Base-by-base conservation (phyloP, 2,329 filamentous ascomycete genomes). In the Atkinsonella texensis region DNA sequence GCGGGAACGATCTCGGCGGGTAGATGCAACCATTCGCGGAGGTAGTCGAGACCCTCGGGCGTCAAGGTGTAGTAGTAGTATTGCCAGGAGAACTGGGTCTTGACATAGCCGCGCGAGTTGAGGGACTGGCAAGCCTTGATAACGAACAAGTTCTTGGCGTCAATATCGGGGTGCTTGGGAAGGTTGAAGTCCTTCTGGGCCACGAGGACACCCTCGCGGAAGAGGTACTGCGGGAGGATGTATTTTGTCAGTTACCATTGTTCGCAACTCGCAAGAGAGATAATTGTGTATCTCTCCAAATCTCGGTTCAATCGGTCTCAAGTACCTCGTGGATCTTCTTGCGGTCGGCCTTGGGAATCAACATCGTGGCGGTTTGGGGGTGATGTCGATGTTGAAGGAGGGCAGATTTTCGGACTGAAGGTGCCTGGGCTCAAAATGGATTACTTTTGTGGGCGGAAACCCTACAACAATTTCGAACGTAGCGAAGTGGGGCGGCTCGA, bases 21-120 rank as follows among this genome's bases (percentile, higher is more conserved):
- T 67, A 98, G 87, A 79, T 98, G 93, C 67, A 98, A 90, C 93
- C 93, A 98, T 82, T 98, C 93, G 72, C 93, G 91, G 74, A 98
- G 90, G 84, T 98, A 98, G 81, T 97, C 91, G 73, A 98, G 91
- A 78, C 93, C 93, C 83, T 97, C 90, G 70, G 90, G 88, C 73
- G 91, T 96, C 76, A 98, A 85, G 76, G 93, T 96, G 85, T 98
- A 98, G 87, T 98, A 98, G 86, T 97, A 95, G 83, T 90, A 95
- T 79, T 95, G 89, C 89, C 89, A 95, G 63, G 89, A 95, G 87
- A 98, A 98, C 77, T 94, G 93, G 67, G 93, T 98, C 88, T 98
- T 98, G 78, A 98, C 84, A 76, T 88, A 97, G 72, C 91, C 91
- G 73, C 93, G 91, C 65, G 90, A 96, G 79, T 84, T 95, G 70